Base-by-base conservation (phyloP, 768 basidiomycete genomes). In the Punctularia strigosozonata region DNA sequence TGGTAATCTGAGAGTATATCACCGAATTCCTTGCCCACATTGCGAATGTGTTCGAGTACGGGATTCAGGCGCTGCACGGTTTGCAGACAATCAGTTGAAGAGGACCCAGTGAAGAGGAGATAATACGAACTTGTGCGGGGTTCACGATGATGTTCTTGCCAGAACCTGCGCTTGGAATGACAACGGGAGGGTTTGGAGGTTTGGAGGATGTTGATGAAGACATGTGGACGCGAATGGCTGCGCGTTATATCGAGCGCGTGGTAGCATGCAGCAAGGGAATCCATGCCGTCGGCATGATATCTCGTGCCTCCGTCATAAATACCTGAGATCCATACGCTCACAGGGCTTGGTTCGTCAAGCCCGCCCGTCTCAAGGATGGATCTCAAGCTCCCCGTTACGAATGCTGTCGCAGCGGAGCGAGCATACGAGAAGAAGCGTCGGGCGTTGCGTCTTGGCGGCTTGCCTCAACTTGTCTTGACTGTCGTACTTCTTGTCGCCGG, bases 1-100 rank as follows among this genome's bases (percentile, higher is more conserved):
- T 97, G 91, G 57, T 86, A 99, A 59, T 99, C 95, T 18, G 82
- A 77, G 14, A 83, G 68, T 43, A 98, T 91, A 52, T 98, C 92
- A 0, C 87, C 87, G 50, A 88, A 95, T 56, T 98, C 91, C 59
- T 90, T 92, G 2, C 84, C 76, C 2, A 95, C 84, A 59, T 88
- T 87, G 44, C 80, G 74, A 38, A 98, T 83, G 48, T 71, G 72
- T 51, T 87, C 78, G 15, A 97, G 71, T n/a, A 97, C 66, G 1
- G 86, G 86, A 54, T 99, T 99, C 17, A 83, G 75, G 42, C 88
- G 69, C 83, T 95, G 50, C 32, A 31, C n/a, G n/a, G n/a, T n/a
- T n/a, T n/a, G n/a, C n/a, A 6, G 33, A 25, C 36, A 17, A 23
- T 31, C n/a, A 44, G 39, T 44, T 39, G 25, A 17, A 24, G 19